phyloP scores from a whole-genome alignment of 352 stramenopile species.

The Pythium coloratum region DNA sequence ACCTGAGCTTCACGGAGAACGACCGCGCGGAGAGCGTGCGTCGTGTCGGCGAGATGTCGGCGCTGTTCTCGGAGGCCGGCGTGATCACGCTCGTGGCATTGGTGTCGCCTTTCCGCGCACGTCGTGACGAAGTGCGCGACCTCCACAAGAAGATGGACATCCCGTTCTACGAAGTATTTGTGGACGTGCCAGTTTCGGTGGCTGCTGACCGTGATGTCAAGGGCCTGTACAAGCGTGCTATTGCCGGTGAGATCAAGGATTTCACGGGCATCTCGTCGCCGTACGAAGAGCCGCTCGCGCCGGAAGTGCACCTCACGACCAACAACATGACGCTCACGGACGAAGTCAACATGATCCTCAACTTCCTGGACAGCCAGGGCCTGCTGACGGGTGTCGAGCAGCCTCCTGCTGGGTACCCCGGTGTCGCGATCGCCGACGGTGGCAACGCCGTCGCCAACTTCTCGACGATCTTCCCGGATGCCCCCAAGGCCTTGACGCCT shows the following conservation, averaged over 20 bases:
- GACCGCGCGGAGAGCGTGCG: conserved; percentile 96
- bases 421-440: conserved; percentile 87
- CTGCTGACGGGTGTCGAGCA: conserved; percentile 61
- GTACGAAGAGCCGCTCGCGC: conserved; percentile 93
- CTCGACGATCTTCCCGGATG: conserved; percentile 53
- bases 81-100: conserved; percentile 98
- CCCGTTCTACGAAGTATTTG: conserved; percentile 98
- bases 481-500: conserved; percentile 18
- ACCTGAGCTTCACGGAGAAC: conserved; percentile 94
- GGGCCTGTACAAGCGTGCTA: conserved; percentile 92
- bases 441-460: conserved; percentile 76
- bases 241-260: conserved; percentile 96
- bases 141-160: conserved; percentile 92
- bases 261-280: conserved; percentile 99
- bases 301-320: conserved; percentile 96
- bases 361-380: conserved; percentile 57
- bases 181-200: conserved; percentile 96
- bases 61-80: conserved; percentile 95
- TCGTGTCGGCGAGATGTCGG: conserved; percentile 96
- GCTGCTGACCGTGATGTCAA: conserved; percentile 98
- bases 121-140: conserved; percentile 93
- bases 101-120: conserved; percentile 94
- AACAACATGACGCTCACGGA: conserved; percentile 94
- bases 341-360: conserved; percentile 65
- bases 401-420: conserved; percentile 61